phyloP scores from a whole-genome alignment of 2,329 filamentous ascomycete species.

The Orbilia quercus region DNA sequence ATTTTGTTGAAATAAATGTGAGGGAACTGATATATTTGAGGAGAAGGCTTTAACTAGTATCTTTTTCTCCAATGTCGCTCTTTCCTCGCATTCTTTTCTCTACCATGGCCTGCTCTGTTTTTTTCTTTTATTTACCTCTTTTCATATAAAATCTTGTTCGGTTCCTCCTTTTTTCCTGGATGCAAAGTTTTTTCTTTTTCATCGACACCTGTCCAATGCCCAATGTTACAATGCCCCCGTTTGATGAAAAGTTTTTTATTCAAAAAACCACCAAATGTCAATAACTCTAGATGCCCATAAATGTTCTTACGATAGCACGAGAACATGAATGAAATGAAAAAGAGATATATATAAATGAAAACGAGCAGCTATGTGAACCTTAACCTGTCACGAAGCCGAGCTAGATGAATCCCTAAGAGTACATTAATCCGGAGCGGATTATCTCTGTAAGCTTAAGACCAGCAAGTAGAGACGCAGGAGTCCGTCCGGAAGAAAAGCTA shows the following conservation, averaged over 20 bases:
- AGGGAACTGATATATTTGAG: constrained; percentile 25
- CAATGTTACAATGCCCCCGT: constrained; percentile 5
- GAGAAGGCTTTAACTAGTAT: constrained; percentile 56
- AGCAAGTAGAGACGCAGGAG: too few species aligned
- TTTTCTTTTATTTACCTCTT: constrained; percentile 8
- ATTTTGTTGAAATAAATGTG: constrained; percentile 6
- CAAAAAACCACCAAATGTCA: constrained; percentile 17
- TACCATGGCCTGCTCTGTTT: constrained; percentile 34
- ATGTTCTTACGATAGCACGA: constrained; percentile 41
- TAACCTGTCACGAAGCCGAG: too few species aligned
- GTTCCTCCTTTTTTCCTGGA: constrained; percentile 25
- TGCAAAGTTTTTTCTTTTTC: constrained; percentile 22
- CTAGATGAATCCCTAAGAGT: too few species aligned
- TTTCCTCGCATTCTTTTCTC: constrained; percentile 30
- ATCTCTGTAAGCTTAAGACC: too few species aligned
- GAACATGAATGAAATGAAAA: constrained; percentile 19
- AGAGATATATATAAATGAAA: neutral
- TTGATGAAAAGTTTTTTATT: constrained; percentile 15
- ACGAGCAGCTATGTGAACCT: neutral
- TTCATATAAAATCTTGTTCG: constrained; percentile 6
- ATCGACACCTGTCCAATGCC: neutral
- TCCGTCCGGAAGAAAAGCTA: neutral
- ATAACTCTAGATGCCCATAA: constrained; percentile 25
- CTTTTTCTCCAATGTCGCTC: constrained; percentile 29
- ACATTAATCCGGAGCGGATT: too few species aligned